Evolutionary conservation across 2,329 filamentous ascomycete genomes (phyloP).

Genomic region (Esteya vermicola): DNA sequence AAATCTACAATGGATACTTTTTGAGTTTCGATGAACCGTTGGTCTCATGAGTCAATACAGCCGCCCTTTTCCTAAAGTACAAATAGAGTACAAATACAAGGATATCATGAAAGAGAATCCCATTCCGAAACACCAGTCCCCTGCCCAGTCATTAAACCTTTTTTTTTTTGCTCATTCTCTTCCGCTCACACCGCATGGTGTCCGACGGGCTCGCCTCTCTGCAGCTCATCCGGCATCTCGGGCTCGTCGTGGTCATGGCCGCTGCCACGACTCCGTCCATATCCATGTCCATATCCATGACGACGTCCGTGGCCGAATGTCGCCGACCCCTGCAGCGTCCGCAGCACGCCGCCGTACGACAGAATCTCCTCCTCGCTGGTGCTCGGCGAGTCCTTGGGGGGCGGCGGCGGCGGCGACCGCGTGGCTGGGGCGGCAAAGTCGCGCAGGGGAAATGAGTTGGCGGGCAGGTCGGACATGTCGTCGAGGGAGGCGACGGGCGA

Average conservation of each 20-base stretch:
- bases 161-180: conserved; percentile 4
- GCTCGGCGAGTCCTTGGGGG: conserved; percentile 14
- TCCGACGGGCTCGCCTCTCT: conserved; percentile 1
- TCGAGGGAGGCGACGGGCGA: too few relatives aligned
- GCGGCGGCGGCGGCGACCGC: too few relatives aligned
- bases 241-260: too few relatives aligned
- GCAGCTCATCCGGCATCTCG: too few relatives aligned
- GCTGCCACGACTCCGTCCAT: too few relatives aligned
- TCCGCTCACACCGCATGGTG: conserved; percentile 6
- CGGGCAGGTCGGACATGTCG: too few relatives aligned
- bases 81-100: not conserved
- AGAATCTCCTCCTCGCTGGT: conserved; percentile 24
- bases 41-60: not conserved
- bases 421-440: conserved; percentile 8
- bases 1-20: too few relatives aligned
- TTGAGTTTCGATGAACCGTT: too few relatives aligned
- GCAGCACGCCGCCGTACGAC: conserved; percentile 23
- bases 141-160: not conserved
- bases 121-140: too few relatives aligned
- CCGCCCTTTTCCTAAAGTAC: too few relatives aligned
- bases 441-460: conserved; percentile 11
- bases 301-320: too few relatives aligned
- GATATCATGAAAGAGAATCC: not conserved
- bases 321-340: conserved; percentile 23
- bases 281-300: too few relatives aligned